Evolutionary conservation across 139 green algal species (phyloP), one percentile per base, ranked within the genome.

Genomic region (Nannochloris sp.): DNA sequence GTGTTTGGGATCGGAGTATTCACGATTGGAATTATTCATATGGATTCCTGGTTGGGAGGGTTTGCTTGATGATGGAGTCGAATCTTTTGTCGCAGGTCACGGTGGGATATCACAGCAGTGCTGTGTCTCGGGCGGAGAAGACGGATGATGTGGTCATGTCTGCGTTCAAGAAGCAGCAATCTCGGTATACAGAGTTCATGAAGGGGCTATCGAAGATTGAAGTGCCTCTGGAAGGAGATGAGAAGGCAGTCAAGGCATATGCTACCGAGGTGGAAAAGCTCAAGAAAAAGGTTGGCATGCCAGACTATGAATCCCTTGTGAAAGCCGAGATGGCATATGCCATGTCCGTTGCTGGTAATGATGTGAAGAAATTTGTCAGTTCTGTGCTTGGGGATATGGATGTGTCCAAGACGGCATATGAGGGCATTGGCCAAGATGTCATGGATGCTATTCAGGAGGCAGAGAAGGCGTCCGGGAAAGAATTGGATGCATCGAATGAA

Each of bases 171-270:
- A 48, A 84, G 51, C 60, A 72, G 9, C 73, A 80, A 69, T 44
- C 66, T 49, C 68, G 78, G 37, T 81, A 80, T 27, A 48, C 56
- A 49, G 55, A 57, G 16, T 14, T 84, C 1, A 66, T 81, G 53
- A 48, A 80, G 46, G 75, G 75, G 16, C 48, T 79, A 36, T 68
- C 83, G 75, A 72, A 57, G 34, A 82, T 84, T 43, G 43, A 48
- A 8, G 29, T 83, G 16, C 78, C 78, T 1, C 50, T 83, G 37
- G 70, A 62, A 11, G 78, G 75, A 15, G 75, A 84, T 66, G 64
- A 67, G 10, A 58, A 55, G 9, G 75, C 78, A 4, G 53, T 83
- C 8, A 72, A 70, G 23, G 78, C 83, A 61, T 84, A 78, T 60
- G 75, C 71, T 9, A 29, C 55, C 2, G 60, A 80, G 4, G 67